Base-by-base conservation (phyloP, 441 rosid genomes). In the Syzygium malaccense region DNA sequence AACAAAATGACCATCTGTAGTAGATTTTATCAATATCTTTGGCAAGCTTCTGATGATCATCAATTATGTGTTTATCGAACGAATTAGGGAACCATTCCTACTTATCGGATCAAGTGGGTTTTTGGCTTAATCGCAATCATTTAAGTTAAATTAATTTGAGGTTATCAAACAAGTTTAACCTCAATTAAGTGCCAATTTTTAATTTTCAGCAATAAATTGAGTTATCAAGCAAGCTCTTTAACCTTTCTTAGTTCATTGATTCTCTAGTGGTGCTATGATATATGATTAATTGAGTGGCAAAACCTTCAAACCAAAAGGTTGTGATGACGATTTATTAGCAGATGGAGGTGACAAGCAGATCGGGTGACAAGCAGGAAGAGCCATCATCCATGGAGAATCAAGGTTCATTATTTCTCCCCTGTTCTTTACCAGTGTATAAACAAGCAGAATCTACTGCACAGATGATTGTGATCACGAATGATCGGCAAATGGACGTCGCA, bases 31-130 rank as follows among this genome's bases (percentile, higher is more conserved):
- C 66, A 26, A 58, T 2, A 26, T 58, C 4, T 28, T 62, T 3
- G 32, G 66, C 66, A n/a, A 62, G 33, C 10, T 62, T 62, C 0
- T 62, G 5, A n/a, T n/a, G 6, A 62, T 4, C 20, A n/a, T n/a
- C 0, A 0, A 28, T 13, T 14, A 28, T 60, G 4, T 62, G 33
- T n/a, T n/a, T 8, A 62, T 62, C 2, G 2, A 28, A 28, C 1
- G 2, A 2, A 60, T 60, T 28, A n/a, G 71, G 68, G 4, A 62
- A 14, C 0, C 71, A 62, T n/a, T 62, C 68, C 68, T 14, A 62
- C 68, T 62, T 4, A 0, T 7, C 19, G 0, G 5, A 0, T n/a
- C 0, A n/a, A 62, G 15, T n/a, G 33, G 18, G 6, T 6, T 62
- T 14, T 6, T n/a, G 15, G 10, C 71, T n/a, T 62, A 14, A 62